Base-by-base conservation (phyloP, 345 rosid genomes). In the Litchi chinensis region DNA sequence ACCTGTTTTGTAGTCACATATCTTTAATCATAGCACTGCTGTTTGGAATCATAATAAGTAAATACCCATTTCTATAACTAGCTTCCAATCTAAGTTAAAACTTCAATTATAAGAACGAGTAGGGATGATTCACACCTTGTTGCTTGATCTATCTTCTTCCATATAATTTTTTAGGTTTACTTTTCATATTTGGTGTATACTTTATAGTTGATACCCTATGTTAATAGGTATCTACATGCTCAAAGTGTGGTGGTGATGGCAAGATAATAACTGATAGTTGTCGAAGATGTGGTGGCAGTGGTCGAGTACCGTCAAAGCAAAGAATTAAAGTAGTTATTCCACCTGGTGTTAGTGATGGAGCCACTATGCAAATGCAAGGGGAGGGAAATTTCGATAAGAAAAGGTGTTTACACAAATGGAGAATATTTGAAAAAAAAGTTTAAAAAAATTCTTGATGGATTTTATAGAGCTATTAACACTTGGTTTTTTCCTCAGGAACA, bases 161-260 rank as follows among this genome's bases (percentile, higher is more conserved):
- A 68, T 65, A 6, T 39, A 52, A 7, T 46, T 72, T 77, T 82
- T 74, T 64, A 59, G 52, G 54, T 73, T 43, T 76, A 65, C 32
- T 70, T 81, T 40, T 59, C 50, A 39, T 83, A 70, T 71, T 64
- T 78, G 62, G 50, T 48, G 44, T 73, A 26, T 81, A 46, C 40
- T 63, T 26, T 57, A 73, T 60, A 65, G 76, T 67, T 88, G 75
- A 73, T 80, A 63, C n/a, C 64, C n/a, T 79, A 26, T 88, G 76
- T 80, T 59, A 80, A 56, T 87, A 95, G 99, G 95, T 93, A 41
- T 90, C 98, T 56, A 90, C 94, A 70, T 95, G 99, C 82, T 85
- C 91, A 67, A 89, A 81, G n/a, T 95, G 98, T 80, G 80, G 82
- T 70, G 98, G 98, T 44, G 83, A 89, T 22, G 98, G 98, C 75